Base-by-base conservation (phyloP, 257 asterid species). In the Rauvolfia tetraphylla region DNA sequence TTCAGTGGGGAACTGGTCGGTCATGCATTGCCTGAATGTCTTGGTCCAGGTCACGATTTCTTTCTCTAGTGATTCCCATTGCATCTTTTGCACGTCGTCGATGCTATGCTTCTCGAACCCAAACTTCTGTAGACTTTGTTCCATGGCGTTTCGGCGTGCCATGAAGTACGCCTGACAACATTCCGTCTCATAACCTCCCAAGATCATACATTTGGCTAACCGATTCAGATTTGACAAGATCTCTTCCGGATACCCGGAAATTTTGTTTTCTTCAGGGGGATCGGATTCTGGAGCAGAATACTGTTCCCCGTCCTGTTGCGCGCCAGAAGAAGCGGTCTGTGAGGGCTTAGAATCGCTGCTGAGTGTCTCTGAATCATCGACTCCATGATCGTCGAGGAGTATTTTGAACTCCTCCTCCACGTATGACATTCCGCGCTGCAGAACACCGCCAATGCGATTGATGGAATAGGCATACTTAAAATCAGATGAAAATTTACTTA, bases 41-140 rank as follows among this genome's bases (percentile, higher is more conserved):
- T 39, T 66, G 72, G 87, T 89, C 97, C 98, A 92, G 27, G 88
- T 53, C 11, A 76, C 87, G 73, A 92, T 89, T 76, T 92, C 97
- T 62, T 88, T 85, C 87, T 92, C 97, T 58, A 94, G 77, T 4
- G 86, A 18, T 7, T 94, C 97, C 96, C 97, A 88, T 1, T 79
- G 46, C 96, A 87, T 92, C 72, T 77, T 94, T 36, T 89, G 95
- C 38, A 94, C 88, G 31, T 94, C 98, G 13, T 94, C 98, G 18
- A 87, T 87, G 87, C 95, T 90, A 79, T 81, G 79, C 27, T 88
- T 90, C 44, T 90, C 93, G 63, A 92, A 86, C 3, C 98, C 96
- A 3, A 83, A 48, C 58, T 85, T 86, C 23, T 78, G 82, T 44
- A 92, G 61, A 49, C 84, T 80, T 76, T 88, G 95, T 73, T 88